Evolutionary conservation across 495 filamentous ascomycete species (phyloP), one percentile per base, ranked within the genome.

Genomic region (Halenospora varia): DNA sequence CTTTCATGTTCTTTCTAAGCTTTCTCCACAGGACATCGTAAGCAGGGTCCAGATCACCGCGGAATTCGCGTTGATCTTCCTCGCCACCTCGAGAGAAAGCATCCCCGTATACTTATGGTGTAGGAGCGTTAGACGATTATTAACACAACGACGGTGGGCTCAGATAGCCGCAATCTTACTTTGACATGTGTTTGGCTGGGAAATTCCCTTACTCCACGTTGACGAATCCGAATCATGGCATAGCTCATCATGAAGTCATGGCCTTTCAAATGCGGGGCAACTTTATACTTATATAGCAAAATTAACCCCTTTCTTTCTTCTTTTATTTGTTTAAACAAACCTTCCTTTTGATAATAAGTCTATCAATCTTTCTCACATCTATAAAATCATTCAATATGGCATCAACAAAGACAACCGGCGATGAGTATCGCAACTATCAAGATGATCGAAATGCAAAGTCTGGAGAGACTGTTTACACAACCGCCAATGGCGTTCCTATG

Each of bases 401-500:
- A n/a, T n/a, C n/a, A n/a, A n/a, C n/a, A n/a, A n/a, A n/a, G n/a
- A n/a, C 64, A 35, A 69, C 66, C 44, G 66, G 69, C 29, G 68
- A 72, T 61, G 24, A 69, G 41, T 68, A 62, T 59, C 62, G 70
- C 35, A 67, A 71, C 56, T 81, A 80, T 63, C 65, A 69, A 39
- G 75, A 75, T 17, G 77, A 81, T 64, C 66, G 76, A 25, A 68
- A 74, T 58, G 65, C 75, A 1, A 55, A 70, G n/a, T 70, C 73
- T 19, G 65, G 76, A 60, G 70, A 79, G 23, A 71, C 71, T 20
- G 50, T 78, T 45, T 81, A 81, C 70, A 70, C 69, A 23, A 77
- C 76, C 55, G 80, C 79, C 64, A 84, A 82, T 74, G 80, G 80
- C 57, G 79, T 70, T 53, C 77, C 76, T 44, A 70, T 75, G 52